phyloP scores from a whole-genome alignment of 495 filamentous ascomycete genomes.

The Aspergillus baeticus region DNA sequence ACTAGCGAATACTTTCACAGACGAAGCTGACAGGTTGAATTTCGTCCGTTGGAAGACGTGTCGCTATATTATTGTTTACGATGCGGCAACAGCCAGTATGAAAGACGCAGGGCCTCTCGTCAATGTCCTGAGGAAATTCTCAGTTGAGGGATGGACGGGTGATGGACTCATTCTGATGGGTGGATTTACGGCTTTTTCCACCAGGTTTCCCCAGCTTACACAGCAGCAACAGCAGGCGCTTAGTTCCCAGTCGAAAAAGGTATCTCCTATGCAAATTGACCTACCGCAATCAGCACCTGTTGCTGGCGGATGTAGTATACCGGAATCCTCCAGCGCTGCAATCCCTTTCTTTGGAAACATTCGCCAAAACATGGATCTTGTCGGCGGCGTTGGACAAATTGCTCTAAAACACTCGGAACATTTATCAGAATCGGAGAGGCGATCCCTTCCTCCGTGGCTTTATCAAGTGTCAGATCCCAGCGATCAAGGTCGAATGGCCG shows the following conservation, averaged over 20 bases:
- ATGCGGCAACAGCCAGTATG: slow-evolving; percentile 67
- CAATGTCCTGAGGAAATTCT: slow-evolving; percentile 92
- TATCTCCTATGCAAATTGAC: slow-evolving; percentile 46
- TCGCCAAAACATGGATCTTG: slow-evolving; percentile 92
- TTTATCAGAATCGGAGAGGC: slow-evolving; percentile 42
- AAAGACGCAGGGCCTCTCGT: slow-evolving; percentile 75
- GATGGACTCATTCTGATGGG: slow-evolving; percentile 67
- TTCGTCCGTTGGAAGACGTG: slow-evolving; percentile 76
- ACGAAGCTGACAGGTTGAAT: slow-evolving; percentile 64
- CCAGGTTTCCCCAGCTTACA: slow-evolving; percentile 46
- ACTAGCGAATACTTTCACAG: slow-evolving; percentile 82
- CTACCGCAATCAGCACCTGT: slow-evolving; percentile 67
- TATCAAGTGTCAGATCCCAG: slow-evolving; percentile 59
- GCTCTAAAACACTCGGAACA: slow-evolving; percentile 66
- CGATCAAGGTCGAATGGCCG: slow-evolving; percentile 75
- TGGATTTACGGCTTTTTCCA: slow-evolving; percentile 51
- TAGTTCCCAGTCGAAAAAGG: slow-evolving; percentile 36
- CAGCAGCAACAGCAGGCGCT: slow-evolving; percentile 24
- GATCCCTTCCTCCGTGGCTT: slow-evolving; percentile 73
- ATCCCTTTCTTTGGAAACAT: slow-evolving; percentile 98
- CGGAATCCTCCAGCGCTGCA: slow-evolving; percentile 59
- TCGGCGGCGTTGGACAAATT: slow-evolving; percentile 91
- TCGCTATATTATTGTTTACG: slow-evolving; percentile 83
- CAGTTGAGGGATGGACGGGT: slow-evolving; percentile 78
- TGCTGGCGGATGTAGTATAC: slow-evolving; percentile 83